Evolutionary conservation across 441 rosid species (phyloP), one percentile per base, ranked within the genome.

Genomic region (Jatropha multifida): DNA sequence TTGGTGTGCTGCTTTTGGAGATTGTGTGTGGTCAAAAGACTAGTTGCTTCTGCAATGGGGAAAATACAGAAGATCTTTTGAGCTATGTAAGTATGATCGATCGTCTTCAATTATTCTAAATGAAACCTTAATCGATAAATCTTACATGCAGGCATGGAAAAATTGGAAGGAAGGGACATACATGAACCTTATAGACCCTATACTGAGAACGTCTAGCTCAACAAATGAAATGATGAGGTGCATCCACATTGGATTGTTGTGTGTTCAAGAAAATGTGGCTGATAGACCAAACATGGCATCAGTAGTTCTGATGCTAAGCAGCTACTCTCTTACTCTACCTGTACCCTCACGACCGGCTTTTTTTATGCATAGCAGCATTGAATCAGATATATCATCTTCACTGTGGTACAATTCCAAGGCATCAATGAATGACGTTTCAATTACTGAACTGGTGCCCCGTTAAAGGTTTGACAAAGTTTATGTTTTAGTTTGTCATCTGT

Each of bases 211-310:
- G 1, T 32, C 32, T 13, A 77, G 75, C 17, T 71, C 65, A 17
- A 61, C 54, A 0, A 12, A 20, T 10, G 83, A 86, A 76, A 76
- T 80, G 10, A 12, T 55, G 46, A 83, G 80, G 48, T 84, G 91
- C 74, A 79, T 86, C 10, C 89, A 86, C 42, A 65, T 84, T 27
- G 85, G 83, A 0, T 82, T 88, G 5, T 41, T 88, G 11, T 81
- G 91, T 52, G 84, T 81, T 46, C 91, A 84, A 70, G 85, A 82
- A 74, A 83, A 86, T 75, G 80, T 78, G 8, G 72, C 51, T 18
- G 79, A 60, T 15, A 77, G 91, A 65, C 88, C 88, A 8, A 80
- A 80, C 41, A 85, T 88, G 89, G 65, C 84, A 6, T 59, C 74
- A 8, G 81, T 86, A 6, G 81, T 79, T 38, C 46, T 66, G 85